A percentile compares a stretch with the other conserved stretches of the same genome.
These are phyloP conservation scores for Astragalus membranaceus DNA, from an alignment of 306 rosid species.

Conservation along the genomic window DNA sequence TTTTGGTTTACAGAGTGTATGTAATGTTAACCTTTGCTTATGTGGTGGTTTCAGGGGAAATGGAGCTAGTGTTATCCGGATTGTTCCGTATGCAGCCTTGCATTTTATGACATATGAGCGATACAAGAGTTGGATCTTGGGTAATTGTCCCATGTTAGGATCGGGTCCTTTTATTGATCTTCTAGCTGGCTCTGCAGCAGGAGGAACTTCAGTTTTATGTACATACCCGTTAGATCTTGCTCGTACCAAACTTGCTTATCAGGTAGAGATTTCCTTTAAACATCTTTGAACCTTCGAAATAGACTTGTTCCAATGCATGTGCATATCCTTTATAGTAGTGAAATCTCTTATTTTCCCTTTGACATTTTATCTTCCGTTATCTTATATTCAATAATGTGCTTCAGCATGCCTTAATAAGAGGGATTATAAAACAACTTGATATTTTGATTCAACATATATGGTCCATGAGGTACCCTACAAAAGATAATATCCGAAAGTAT, in stretches of 20 bases:
- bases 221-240: slow-evolving; percentile 97
- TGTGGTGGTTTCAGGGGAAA: slow-evolving; percentile 67
- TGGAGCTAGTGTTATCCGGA: slow-evolving; percentile 87
- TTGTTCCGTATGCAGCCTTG: slow-evolving; percentile 91
- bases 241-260: slow-evolving; percentile 96
- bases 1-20: background rate
- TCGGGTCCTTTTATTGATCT: slow-evolving; percentile 86
- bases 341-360: background rate
- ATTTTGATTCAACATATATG: background rate
- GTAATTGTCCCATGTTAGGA: slow-evolving; percentile 59
- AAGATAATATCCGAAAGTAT: background rate
- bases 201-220: slow-evolving; percentile 86
- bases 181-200: slow-evolving; percentile 94
- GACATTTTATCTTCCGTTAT: too few species aligned
- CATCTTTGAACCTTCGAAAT: slow-evolving; percentile 17
- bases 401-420: background rate
- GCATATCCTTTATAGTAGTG: background rate
- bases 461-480: background rate
- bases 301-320: slow-evolving; percentile 6
- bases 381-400: background rate
- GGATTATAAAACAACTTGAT: background rate
- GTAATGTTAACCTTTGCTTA: slow-evolving; percentile 1
- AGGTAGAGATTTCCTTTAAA: slow-evolving; percentile 36
- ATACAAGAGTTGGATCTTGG: slow-evolving; percentile 77
- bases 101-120: slow-evolving; percentile 97